Evolutionary conservation across 1,284 basidiomycete species (phyloP), one percentile per base, ranked within the genome.

Genomic region (Coriolopsis trogii): DNA sequence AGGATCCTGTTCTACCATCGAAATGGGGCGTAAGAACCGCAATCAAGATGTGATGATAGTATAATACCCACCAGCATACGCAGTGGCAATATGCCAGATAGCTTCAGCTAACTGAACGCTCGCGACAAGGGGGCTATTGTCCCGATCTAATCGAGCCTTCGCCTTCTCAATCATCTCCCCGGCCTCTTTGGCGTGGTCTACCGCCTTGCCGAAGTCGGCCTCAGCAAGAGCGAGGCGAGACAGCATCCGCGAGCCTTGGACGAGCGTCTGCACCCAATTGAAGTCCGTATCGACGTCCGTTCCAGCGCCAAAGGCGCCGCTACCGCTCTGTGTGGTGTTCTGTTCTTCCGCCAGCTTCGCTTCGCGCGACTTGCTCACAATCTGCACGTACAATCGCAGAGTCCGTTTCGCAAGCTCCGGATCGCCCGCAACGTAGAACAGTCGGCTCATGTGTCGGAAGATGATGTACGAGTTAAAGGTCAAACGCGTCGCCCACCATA

Each of bases 401-500:
- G 87, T 89, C 25, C 90, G 83, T 58, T 81, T 84, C 1, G 93
- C 91, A 21, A 94, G 81, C 8, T 74, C 65, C 7, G 74, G 68
- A 54, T 91, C 86, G 4, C 85, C 86, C 0, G 81, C 76, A 6
- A 85, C 76, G 44, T 84, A 80, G 7, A 91, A 73, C 0, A 95
- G 70, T 1, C 86, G 84, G 13, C 84, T 82, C 75, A 96, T 86
- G 68, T 95, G 91, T 0, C 93, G 85, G 50, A 92, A 80, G 13
- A 96, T 75, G 7, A 85, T 81, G 59, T 88, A 87, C 1, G 91
- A 95, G 65, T 96, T 94, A 76, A 97, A 96, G 0, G 94, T 97
- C 20, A 93, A 79, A 16, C 87, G 85, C 8, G 91, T 94, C 1
- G 92, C 87, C 91, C 93, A 94, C 89, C 93, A 95, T 1, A 97